Conservation (phyloP, 371 early-diverging fungal genomes). For the Amoeboaphelidium protococcarum region DNA sequence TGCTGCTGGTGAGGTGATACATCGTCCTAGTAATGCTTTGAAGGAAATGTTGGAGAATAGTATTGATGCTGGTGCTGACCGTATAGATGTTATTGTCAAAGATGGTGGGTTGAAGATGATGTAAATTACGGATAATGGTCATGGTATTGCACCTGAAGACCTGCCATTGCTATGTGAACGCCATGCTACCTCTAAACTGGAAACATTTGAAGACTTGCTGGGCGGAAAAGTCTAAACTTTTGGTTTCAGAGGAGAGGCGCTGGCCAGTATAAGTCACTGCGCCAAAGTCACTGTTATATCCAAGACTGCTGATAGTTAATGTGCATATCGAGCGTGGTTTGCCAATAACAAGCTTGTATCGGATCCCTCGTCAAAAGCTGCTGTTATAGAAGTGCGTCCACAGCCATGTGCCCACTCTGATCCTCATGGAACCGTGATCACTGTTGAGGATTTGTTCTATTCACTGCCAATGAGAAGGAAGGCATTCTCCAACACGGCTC, state of each 20-base stretch:
- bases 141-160: slow-evolving; percentile 67
- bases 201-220: slow-evolving; percentile 50
- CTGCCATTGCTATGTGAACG: slow-evolving; percentile 65
- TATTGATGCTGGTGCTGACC: slow-evolving; percentile 75
- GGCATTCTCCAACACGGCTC: slow-evolving; percentile 40
- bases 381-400: slow-evolving; percentile 71
- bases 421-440: slow-evolving; percentile 78
- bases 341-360: neutral
- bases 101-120: slow-evolving; percentile 73
- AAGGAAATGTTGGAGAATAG: slow-evolving; percentile 96
- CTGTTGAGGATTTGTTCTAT: slow-evolving; percentile 77
- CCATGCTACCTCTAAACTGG: slow-evolving; percentile 87
- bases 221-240: slow-evolving; percentile 43
- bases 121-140: slow-evolving; percentile 89
- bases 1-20: slow-evolving; percentile 91
- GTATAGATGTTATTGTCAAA: slow-evolving; percentile 46
- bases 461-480: slow-evolving; percentile 52
- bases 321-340: slow-evolving; percentile 34
- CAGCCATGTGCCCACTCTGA: too few species aligned
- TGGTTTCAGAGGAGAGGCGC: slow-evolving; percentile 97
- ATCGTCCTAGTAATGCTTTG: slow-evolving; percentile 71
- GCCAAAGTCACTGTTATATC: slow-evolving; percentile 72
- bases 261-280: slow-evolving; percentile 84
- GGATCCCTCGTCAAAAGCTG: slow-evolving; percentile 51
- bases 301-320: slow-evolving; percentile 41